Evolutionary conservation across 129 eudicot species (phyloP).

Genomic region (Escallonia rubra): DNA sequence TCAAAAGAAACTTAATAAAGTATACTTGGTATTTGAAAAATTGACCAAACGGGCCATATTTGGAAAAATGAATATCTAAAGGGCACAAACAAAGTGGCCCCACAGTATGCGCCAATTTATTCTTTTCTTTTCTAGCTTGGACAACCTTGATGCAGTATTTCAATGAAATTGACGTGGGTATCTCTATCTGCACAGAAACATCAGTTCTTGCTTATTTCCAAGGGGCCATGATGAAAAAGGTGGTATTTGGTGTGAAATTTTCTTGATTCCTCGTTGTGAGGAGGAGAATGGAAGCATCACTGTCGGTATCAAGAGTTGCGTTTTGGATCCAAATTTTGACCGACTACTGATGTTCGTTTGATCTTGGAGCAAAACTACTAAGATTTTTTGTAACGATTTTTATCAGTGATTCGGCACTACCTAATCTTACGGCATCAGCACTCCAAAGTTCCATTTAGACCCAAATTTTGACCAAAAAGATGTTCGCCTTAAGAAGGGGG

Average conservation of each 20-base stretch:
- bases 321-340: no score
- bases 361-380: no score
- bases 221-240: constrained; percentile 13
- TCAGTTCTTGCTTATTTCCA: constrained; percentile 14
- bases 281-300: constrained; percentile 9
- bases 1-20: background rate
- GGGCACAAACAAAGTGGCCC: constrained; percentile 7
- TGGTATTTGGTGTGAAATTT: constrained; percentile 7
- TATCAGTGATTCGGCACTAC: no score
- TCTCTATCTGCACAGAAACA: constrained; percentile 1
- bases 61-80: constrained; percentile 10
- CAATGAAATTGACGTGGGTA: background rate
- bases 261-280: constrained; percentile 17
- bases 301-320: no score
- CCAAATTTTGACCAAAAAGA: no score
- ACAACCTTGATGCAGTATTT: constrained; percentile 11
- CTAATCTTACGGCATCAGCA: no score
- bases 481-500: no score
- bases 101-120: background rate
- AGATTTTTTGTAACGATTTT: no score
- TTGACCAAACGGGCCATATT: constrained; percentile 9
- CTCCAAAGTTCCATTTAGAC: no score
- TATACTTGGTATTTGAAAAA: background rate
- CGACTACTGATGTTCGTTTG: no score
- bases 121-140: constrained; percentile 7